phyloP scores from a whole-genome alignment of 2,329 filamentous ascomycete species.

The Pyricularia grisea region DNA sequence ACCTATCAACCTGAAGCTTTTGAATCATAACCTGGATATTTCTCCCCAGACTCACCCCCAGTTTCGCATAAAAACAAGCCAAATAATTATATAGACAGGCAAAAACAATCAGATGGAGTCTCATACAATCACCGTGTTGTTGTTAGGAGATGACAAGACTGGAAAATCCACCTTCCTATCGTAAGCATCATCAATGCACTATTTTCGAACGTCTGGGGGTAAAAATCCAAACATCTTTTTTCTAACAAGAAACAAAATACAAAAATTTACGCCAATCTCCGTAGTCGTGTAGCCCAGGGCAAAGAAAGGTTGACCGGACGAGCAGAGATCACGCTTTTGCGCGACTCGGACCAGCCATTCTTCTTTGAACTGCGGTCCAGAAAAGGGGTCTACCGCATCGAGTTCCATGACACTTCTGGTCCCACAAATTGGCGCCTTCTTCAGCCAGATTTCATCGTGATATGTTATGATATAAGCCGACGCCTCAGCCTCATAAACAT shows the following conservation, averaged over 20 bases:
- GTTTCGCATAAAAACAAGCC: no score
- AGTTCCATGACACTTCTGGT: conserved; percentile 50
- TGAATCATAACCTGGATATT: not conserved
- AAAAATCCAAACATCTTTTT: not conserved
- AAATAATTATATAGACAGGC: not conserved
- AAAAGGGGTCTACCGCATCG: conserved; percentile 39
- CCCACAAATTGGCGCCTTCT: conserved; percentile 51
- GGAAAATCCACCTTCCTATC: conserved; percentile 55
- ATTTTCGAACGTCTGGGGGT: not conserved
- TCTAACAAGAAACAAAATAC: not conserved
- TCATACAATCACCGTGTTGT: conserved; percentile 39
- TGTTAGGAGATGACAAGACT: conserved; percentile 49
- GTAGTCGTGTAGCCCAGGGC: conserved; percentile 39
- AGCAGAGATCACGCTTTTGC: conserved; percentile 37
- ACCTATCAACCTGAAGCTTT: not conserved
- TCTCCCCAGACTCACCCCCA: not conserved
- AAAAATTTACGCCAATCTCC: no score
- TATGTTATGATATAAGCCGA: conserved; percentile 55
- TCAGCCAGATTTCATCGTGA: conserved; percentile 45
- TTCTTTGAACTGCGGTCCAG: conserved; percentile 42
- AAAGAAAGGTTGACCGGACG: conserved; percentile 14
- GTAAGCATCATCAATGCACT: conserved; percentile 28
- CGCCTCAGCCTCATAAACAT: conserved; percentile 48
- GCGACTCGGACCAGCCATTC: conserved; percentile 52
- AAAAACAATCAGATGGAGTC: conserved; percentile 31